A percentile compares a stretch with the other conserved stretches of the same genome.
phyloP scores from a whole-genome alignment of 2,329 filamentous ascomycete species.

The Sclerotinia subarctica region DNA sequence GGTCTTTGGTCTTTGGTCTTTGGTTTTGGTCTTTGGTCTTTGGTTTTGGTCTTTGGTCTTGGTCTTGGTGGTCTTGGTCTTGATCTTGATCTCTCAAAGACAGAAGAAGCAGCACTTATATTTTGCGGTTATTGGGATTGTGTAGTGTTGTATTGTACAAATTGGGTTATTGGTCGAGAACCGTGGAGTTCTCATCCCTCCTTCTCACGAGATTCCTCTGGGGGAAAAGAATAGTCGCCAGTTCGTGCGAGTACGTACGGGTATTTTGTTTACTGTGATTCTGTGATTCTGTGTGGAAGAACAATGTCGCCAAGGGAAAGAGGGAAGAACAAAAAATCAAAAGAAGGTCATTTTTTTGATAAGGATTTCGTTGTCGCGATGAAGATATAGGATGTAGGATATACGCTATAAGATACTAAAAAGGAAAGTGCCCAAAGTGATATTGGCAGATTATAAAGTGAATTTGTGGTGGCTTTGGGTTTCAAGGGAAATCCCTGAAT shows the following conservation, averaged over 20 bases:
- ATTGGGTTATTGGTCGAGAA: not conserved
- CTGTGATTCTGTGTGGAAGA: not conserved
- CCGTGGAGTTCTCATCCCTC: not conserved
- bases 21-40: not conserved
- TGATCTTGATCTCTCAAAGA: not conserved
- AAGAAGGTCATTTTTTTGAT: slow-evolving; percentile 10
- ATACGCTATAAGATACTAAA: not conserved
- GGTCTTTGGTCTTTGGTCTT: not conserved
- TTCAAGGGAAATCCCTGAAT: not conserved
- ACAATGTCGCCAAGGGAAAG: not conserved
- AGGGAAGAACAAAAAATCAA: not conserved
- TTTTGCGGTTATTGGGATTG: not conserved
- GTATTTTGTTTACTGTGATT: not conserved
- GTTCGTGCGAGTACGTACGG: not conserved
- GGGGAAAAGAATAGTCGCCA: not conserved
- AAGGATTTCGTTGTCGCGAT: not conserved
- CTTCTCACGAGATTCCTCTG: not conserved
- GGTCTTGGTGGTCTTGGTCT: not conserved
- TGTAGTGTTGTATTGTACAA: slow-evolving; percentile 1
- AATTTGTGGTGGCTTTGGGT: not conserved
- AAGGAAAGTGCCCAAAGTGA: not conserved
- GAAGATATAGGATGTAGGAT: not conserved
- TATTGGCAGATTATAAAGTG: not conserved
- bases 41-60: not conserved
- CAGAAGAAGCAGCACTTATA: not conserved